phyloP scores from a whole-genome alignment of 495 filamentous ascomycete species.

The Filosporella fistucella region DNA sequence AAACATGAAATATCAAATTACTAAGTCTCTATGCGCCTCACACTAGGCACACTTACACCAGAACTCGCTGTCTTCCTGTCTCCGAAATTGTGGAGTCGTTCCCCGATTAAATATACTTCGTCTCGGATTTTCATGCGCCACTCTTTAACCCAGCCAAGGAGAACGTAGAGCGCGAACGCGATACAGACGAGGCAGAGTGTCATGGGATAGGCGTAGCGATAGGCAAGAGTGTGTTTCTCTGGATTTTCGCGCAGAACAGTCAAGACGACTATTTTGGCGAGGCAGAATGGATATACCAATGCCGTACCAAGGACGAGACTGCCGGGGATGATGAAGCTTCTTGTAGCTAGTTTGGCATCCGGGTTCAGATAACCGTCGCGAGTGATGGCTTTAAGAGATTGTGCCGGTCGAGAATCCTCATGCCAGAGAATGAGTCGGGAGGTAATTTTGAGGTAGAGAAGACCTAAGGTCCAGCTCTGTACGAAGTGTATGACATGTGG shows the following conservation, averaged over 20 bases:
- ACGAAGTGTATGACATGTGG: slow-evolving; percentile 80
- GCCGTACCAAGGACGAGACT: slow-evolving; percentile 51
- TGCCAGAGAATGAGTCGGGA: slow-evolving; percentile 62
- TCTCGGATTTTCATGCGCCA: slow-evolving; percentile 86
- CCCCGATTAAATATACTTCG: slow-evolving; percentile 94
- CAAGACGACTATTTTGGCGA: slow-evolving; percentile 26
- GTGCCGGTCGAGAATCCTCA: slow-evolving; percentile 62
- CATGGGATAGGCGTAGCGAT: slow-evolving; percentile 67
- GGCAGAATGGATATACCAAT: slow-evolving; percentile 32
- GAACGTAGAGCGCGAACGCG: slow-evolving; percentile 39
- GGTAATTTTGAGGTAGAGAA: slow-evolving; percentile 88
- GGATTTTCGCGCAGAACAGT: slow-evolving; percentile 26
- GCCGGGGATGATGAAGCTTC: slow-evolving; percentile 75
- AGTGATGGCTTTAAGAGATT: slow-evolving; percentile 69
- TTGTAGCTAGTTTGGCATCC: slow-evolving; percentile 70
- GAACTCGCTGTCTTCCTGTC: slow-evolving; percentile 13
- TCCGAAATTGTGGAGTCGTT: slow-evolving; percentile 53
- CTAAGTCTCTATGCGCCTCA: neutral
- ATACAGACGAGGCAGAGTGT: slow-evolving; percentile 5
- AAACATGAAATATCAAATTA: too few relatives aligned
- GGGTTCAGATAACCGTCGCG: slow-evolving; percentile 79
- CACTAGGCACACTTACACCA: slow-evolving; percentile 2
- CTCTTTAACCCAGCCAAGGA: slow-evolving; percentile 59
- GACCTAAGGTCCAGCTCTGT: slow-evolving; percentile 90
- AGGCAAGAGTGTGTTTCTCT: slow-evolving; percentile 50